Evolutionary conservation across 495 filamentous ascomycete genomes (phyloP).

Genomic region (Neurospora sp.): DNA sequence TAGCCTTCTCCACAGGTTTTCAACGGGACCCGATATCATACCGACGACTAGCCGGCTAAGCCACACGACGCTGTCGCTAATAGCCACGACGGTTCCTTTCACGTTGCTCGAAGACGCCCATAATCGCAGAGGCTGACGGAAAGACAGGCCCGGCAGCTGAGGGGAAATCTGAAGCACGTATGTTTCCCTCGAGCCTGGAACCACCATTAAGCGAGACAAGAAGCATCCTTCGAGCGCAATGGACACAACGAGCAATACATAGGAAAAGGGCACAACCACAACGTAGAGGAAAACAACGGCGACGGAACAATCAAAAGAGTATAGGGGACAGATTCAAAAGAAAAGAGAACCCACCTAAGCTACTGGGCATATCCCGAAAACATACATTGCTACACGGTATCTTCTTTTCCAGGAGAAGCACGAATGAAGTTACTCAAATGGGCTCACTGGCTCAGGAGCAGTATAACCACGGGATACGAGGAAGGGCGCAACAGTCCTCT

Average conservation of each 20-base stretch:
- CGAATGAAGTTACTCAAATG: conserved; percentile 18
- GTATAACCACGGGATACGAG: conserved; percentile 22
- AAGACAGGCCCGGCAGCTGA: neutral
- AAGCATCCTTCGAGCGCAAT: neutral
- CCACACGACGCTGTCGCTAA: neutral
- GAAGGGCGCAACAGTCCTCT: conserved; percentile 20
- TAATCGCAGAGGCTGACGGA: neutral
- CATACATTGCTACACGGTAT: neutral
- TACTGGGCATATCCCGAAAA: neutral
- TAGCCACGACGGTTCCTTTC: neutral
- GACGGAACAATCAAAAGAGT: neutral
- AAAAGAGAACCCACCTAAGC: neutral
- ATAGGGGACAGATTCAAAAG: neutral
- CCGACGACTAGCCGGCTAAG: neutral
- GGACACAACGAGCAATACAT: neutral
- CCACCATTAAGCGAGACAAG: neutral
- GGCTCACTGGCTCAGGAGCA: conserved; percentile 19
- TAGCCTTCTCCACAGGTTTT: neutral
- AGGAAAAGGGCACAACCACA: neutral
- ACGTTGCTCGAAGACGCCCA: neutral
- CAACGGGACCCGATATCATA: neutral
- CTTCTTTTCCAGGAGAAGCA: neutral
- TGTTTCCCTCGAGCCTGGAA: neutral
- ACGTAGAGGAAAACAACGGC: neutral
- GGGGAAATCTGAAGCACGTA: neutral